Percentiles rank a stretch among this genome's conserved stretches.
These are phyloP conservation scores for Suillus clintonianus DNA, from an alignment of 768 basidiomycete genomes.

Conservation along the genomic window DNA sequence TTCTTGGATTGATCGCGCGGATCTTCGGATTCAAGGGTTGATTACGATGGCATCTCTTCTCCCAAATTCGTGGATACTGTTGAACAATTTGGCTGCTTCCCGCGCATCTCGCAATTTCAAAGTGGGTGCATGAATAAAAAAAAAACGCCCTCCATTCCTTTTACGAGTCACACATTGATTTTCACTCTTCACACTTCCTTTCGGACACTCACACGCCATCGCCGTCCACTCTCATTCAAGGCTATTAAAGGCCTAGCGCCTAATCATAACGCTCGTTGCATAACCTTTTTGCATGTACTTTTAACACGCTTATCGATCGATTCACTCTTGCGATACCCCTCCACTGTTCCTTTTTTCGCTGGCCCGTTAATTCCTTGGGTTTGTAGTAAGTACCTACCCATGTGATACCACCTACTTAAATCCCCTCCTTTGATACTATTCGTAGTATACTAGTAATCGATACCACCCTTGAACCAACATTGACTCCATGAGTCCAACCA, in stretches of 20 bases:
- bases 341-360: background rate
- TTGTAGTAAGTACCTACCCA: background rate
- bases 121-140: background rate
- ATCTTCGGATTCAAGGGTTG: constrained; percentile 6
- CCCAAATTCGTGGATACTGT: background rate
- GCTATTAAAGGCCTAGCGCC: background rate
- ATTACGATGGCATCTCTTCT: background rate
- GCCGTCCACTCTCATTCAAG: background rate
- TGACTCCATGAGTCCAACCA: too few species aligned
- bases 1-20: constrained; percentile 46
- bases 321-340: background rate
- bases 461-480: background rate
- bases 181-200: background rate
- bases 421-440: background rate
- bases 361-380: background rate
- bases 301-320: background rate
- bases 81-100: background rate
- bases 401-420: background rate
- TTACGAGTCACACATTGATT: background rate
- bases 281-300: background rate
- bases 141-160: background rate
- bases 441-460: background rate
- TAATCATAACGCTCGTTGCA: background rate
- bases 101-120: background rate
- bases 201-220: background rate